Percentiles rank a stretch among this genome's conserved stretches.
Conservation (phyloP, 2,329 filamentous ascomycete genomes). For the Penicillium sp. region DNA sequence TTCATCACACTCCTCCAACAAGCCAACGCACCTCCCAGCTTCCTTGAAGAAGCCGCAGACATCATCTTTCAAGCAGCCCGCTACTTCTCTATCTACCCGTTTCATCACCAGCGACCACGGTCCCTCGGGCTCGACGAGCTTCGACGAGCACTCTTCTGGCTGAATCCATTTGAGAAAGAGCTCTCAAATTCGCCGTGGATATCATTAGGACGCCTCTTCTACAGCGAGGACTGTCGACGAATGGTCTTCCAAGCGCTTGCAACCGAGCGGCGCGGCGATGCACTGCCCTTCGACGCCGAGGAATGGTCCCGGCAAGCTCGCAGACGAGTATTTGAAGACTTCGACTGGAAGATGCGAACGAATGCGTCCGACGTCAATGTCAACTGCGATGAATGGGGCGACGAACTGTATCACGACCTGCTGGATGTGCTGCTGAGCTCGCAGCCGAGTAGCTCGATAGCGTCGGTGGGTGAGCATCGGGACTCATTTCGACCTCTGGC, state of each 20-base stretch:
- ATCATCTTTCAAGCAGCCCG: background rate
- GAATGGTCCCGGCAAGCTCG: background rate
- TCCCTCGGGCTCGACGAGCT: background rate
- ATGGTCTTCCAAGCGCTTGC: slow-evolving; percentile 1
- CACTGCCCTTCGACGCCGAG: background rate
- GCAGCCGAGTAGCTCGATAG: background rate
- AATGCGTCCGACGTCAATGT: background rate
- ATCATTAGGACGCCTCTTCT: background rate
- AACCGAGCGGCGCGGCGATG: background rate
- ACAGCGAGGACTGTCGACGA: background rate
- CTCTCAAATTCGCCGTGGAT: no score
- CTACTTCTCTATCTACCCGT: background rate
- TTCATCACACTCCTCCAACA: background rate
- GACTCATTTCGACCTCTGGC: slow-evolving; percentile 2
- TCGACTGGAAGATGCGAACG: background rate
- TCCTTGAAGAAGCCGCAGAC: background rate
- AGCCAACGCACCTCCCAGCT: background rate
- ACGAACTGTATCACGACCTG: slow-evolving; percentile 3
- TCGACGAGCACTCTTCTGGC: background rate
- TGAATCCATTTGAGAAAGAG: background rate
- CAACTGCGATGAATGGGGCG: slow-evolving; percentile 2
- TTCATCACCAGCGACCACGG: background rate
- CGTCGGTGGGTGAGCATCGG: background rate
- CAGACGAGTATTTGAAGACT: background rate
- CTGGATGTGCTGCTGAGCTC: background rate